Evolutionary conservation across 768 basidiomycete species (phyloP).

Genomic region (Macrolepiota fuliginosa): DNA sequence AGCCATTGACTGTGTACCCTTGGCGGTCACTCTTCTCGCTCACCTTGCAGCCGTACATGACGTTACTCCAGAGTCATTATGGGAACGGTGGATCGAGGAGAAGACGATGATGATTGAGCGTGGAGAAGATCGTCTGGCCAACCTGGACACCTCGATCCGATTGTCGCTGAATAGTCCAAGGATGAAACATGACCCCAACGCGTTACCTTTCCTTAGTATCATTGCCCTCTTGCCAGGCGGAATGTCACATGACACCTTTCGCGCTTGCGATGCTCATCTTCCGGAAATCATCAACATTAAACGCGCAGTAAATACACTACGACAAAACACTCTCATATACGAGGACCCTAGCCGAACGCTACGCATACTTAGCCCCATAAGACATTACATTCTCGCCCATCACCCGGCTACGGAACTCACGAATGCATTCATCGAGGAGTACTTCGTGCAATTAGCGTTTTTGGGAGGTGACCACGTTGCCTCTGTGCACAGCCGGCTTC

Average conservation of each 20-base stretch:
- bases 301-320: conserved; percentile 24
- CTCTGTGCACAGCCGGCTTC: conserved; percentile 16
- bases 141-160: conserved; percentile 28
- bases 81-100: conserved; percentile 28
- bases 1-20: conserved; percentile 30
- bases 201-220: conserved; percentile 23
- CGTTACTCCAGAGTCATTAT: conserved; percentile 26
- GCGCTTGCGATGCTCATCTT: conserved; percentile 17
- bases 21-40: conserved; percentile 30
- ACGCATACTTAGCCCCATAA: conserved; percentile 27
- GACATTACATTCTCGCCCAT: conserved; percentile 21
- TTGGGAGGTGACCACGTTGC: conserved; percentile 14
- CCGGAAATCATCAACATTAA: conserved; percentile 20
- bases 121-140: conserved; percentile 25
- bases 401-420: conserved; percentile 20
- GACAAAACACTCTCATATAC: conserved; percentile 25
- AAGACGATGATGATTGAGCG: conserved; percentile 26
- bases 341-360: conserved; percentile 19
- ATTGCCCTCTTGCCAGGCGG: conserved; percentile 30
- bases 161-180: conserved; percentile 28
- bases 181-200: conserved; percentile 23
- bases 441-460: conserved; percentile 21
- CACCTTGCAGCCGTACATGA: conserved; percentile 30
- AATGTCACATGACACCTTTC: conserved; percentile 18
- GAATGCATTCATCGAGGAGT: conserved; percentile 20